Conservation (phyloP, 768 basidiomycete species). For the Serendipita sp. region DNA sequence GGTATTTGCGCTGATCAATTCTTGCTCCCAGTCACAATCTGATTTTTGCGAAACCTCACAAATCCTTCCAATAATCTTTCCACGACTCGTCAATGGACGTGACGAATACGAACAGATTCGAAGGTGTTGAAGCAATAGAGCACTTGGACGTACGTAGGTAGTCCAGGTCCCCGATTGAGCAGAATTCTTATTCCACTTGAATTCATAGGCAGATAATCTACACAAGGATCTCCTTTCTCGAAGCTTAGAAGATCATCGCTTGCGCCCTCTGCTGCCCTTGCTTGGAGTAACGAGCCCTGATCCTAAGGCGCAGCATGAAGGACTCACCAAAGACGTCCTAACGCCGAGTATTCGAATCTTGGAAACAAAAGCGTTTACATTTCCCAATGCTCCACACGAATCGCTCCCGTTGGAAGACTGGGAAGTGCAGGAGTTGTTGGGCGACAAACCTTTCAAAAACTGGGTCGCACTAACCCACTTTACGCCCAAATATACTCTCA, state of each 20-base stretch:
- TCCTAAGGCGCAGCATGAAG: not conserved
- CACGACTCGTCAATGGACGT: not conserved
- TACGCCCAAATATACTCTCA: not conserved
- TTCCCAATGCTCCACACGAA: not conserved
- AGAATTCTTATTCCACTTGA: not conserved
- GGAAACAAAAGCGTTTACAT: not conserved
- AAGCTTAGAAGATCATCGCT: not conserved
- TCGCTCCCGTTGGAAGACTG: not conserved
- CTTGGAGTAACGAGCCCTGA: not conserved
- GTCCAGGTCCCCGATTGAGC: not conserved
- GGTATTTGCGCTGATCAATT: too few relatives aligned
- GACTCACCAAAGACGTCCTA: not conserved
- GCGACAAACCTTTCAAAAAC: not conserved
- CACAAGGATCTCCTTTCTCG: not conserved
- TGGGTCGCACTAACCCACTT: constrained; percentile 2
- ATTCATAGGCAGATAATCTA: not conserved
- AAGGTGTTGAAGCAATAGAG: not conserved
- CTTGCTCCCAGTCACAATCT: not conserved
- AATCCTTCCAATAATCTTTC: not conserved
- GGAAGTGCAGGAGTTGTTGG: not conserved
- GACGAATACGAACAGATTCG: not conserved
- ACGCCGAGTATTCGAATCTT: not conserved
- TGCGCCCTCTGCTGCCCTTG: not conserved
- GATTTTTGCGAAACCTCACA: not conserved
- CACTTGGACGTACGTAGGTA: not conserved